Evolutionary conservation across 179 eudicot genomes (phyloP).

Genomic region (Pouteria campechiana): DNA sequence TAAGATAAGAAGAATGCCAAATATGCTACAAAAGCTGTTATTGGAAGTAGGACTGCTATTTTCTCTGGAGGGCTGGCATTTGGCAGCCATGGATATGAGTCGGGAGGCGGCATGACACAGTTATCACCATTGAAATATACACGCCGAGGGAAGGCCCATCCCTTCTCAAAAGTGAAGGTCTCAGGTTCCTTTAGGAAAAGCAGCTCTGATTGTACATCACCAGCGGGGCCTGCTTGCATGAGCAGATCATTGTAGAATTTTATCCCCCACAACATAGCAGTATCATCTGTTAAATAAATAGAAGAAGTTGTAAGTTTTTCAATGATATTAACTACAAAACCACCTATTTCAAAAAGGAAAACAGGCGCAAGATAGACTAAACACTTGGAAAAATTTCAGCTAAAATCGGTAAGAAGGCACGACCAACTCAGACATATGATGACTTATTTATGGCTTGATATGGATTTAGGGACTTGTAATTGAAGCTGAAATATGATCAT

Average conservation of each 20-base stretch:
- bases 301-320: background rate
- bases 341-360: too few relatives aligned
- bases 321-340: background rate
- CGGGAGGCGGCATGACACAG: conserved; percentile 34
- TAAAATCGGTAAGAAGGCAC: too few relatives aligned
- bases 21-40: too few relatives aligned
- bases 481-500: conserved; percentile 33
- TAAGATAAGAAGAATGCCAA: too few relatives aligned
- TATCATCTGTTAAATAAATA: conserved; percentile 21
- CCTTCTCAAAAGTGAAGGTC: conserved; percentile 14
- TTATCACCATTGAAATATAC: conserved; percentile 29
- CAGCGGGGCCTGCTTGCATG: conserved; percentile 20
- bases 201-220: conserved; percentile 30
- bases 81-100: conserved; percentile 20
- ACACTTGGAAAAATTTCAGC: too few relatives aligned
- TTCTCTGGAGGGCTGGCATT: too few relatives aligned
- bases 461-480: conserved; percentile 24
- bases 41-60: too few relatives aligned
- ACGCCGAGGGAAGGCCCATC: conserved; percentile 33
- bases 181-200: conserved; percentile 18
- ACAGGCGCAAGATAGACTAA: too few relatives aligned
- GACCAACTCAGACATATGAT: too few relatives aligned
- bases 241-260: conserved; percentile 28
- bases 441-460: conserved; percentile 33
- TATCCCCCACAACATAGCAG: conserved; percentile 26